phyloP scores from a whole-genome alignment of 371 early-diverging fungal genomes.

The Zancudomyces culisetae region DNA sequence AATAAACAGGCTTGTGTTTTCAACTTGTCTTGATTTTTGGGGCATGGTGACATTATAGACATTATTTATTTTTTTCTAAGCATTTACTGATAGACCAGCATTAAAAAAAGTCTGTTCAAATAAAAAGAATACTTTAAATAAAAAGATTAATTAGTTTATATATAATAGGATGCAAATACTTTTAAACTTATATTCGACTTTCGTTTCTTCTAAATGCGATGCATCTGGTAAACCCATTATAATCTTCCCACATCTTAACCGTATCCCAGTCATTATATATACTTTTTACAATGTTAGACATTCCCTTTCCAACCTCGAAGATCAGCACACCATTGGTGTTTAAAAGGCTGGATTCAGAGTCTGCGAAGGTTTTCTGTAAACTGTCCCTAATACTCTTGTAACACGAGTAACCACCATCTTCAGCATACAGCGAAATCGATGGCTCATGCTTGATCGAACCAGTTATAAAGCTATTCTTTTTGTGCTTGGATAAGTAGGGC shows the following conservation, averaged over 20 bases:
- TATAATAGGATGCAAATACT: background rate
- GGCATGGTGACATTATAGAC: no score
- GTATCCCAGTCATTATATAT: slow-evolving; percentile 31
- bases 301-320: slow-evolving; percentile 50
- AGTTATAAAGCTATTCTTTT: slow-evolving; percentile 8
- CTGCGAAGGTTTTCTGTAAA: slow-evolving; percentile 8
- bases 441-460: slow-evolving; percentile 38
- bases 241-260: slow-evolving; percentile 25
- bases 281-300: slow-evolving; percentile 32
- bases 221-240: slow-evolving; percentile 37
- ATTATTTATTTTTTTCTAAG: no score
- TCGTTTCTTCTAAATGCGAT: slow-evolving; percentile 25
- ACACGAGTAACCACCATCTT: slow-evolving; percentile 38
- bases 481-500: slow-evolving; percentile 37
- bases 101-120: no score
- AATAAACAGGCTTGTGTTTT: no score
- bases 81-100: no score
- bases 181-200: background rate
- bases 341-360: slow-evolving; percentile 9
- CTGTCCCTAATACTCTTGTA: slow-evolving; percentile 32
- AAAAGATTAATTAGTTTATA: background rate
- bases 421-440: slow-evolving; percentile 37
- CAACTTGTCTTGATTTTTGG: no score
- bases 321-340: slow-evolving; percentile 24
- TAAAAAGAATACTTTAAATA: background rate